Evolutionary conservation across 768 basidiomycete genomes (phyloP), one percentile per base, ranked within the genome.

Genomic region (Russula ochroleuca): DNA sequence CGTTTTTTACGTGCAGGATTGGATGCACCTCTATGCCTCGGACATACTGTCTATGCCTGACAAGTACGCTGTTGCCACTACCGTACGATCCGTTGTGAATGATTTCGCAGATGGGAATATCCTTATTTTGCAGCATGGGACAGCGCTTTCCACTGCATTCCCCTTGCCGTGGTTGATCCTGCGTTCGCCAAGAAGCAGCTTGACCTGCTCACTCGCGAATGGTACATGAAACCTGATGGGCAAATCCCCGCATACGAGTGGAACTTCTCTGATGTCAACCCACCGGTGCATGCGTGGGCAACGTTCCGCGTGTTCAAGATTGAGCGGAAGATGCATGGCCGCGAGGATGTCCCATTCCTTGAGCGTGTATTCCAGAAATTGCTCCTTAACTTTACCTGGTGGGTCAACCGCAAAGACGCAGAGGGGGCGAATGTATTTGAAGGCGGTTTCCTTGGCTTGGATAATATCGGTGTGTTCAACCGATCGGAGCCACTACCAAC

Each of bases 221-320:
- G 97, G 97, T 99, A 98, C 77, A 92, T 93, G 90, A 97, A 97
- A 73, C 97, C 97, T 1, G 96, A 98, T 73, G 97, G 97, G 40
- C 95, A 97, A 71, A 90, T 99, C 62, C 97, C 97, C 3, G 97
- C 97, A 0, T 99, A 98, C 74, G 97, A 99, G 74, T 99, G 97
- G 97, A 98, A 99, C 73, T 98, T 97, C 70, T 84, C 88, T 55
- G 97, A 99, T 73, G 97, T 98, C 67, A 98, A 99, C 73, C 97
- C 97, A 10, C 97, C 97, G 14, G 97, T 99, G 3, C 97, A 99
- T 75, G 97, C 97, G 10, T 99, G 97, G 92, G 92, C 94, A 0
- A 97, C 95, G 0, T 99, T 99, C 82, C 85, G 97, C 64, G 88
- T 99, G 4, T 99, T 98, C 85, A 99, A 99, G 79, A 94, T 99